Conservation (phyloP, 208 protist genomes). For the Endotrypanum monterogeii region DNA sequence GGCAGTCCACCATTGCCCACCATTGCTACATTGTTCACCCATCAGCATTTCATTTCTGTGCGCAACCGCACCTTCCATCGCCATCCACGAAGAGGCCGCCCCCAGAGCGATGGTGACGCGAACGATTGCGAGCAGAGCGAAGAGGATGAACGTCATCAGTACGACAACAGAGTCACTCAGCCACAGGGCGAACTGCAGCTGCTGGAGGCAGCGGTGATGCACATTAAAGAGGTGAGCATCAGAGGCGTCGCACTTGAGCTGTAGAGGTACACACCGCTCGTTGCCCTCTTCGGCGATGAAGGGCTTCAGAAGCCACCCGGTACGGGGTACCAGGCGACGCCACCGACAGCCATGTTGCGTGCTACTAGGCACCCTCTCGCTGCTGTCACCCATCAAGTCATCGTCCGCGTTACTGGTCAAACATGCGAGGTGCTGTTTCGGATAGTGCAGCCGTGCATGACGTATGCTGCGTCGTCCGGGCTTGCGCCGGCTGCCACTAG, state of each 20-base stretch:
- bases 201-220: background rate
- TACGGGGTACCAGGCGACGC: background rate
- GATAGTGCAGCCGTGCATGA: background rate
- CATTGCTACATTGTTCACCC: background rate
- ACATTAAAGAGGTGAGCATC: background rate
- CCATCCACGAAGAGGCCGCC: background rate
- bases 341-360: background rate
- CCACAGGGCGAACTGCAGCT: constrained; percentile 18
- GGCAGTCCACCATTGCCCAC: background rate
- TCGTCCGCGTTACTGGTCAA: background rate
- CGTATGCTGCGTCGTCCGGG: background rate
- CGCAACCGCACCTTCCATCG: background rate
- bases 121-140: constrained; percentile 9
- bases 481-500: background rate
- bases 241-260: background rate
- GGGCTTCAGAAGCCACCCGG: background rate
- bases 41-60: background rate
- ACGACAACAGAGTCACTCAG: constrained; percentile 6
- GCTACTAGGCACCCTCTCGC: background rate
- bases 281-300: background rate
- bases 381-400: background rate
- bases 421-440: background rate
- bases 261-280: background rate
- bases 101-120: constrained; percentile 15
- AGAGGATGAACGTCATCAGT: constrained; percentile 3